phyloP scores from a whole-genome alignment of 306 rosid genomes.

The Rubus parviflorus region DNA sequence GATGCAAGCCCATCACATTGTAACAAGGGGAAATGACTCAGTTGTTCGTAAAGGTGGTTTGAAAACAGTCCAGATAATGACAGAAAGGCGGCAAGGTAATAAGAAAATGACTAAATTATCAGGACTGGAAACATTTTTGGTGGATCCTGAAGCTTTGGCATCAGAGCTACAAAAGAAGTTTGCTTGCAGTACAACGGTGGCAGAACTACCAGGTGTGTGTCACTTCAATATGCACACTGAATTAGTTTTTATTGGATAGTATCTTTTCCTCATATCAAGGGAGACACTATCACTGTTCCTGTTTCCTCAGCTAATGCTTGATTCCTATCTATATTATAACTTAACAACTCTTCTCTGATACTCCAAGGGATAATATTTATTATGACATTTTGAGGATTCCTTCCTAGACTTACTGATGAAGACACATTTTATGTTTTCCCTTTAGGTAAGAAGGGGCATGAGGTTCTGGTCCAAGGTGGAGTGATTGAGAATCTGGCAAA shows the following conservation, averaged over 20 bases:
- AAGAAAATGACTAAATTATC: constrained; percentile 89
- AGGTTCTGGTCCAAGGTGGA: constrained; percentile 92
- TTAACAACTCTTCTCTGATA: no score
- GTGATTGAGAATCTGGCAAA: constrained; percentile 82
- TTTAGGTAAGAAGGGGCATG: constrained; percentile 83
- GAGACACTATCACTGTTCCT: no score
- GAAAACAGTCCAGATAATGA: constrained; percentile 79
- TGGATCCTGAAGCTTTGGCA: constrained; percentile 86
- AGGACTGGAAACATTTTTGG: constrained; percentile 77
- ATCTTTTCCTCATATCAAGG: background rate
- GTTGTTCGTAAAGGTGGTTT: constrained; percentile 86
- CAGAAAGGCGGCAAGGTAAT: constrained; percentile 90
- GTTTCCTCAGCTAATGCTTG: no score
- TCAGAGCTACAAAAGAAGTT: constrained; percentile 93
- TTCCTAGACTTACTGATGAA: background rate
- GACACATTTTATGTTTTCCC: background rate
- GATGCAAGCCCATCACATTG: constrained; percentile 90
- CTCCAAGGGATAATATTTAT: background rate
- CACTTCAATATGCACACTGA: background rate
- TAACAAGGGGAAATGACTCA: constrained; percentile 78
- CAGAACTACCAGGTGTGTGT: constrained; percentile 78
- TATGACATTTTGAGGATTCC: background rate
- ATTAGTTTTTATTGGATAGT: background rate
- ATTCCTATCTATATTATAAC: no score
- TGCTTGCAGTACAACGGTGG: constrained; percentile 88